These are phyloP conservation scores for Darksidea phi DNA, from an alignment of 495 filamentous ascomycete genomes.

Conservation along the genomic window DNA sequence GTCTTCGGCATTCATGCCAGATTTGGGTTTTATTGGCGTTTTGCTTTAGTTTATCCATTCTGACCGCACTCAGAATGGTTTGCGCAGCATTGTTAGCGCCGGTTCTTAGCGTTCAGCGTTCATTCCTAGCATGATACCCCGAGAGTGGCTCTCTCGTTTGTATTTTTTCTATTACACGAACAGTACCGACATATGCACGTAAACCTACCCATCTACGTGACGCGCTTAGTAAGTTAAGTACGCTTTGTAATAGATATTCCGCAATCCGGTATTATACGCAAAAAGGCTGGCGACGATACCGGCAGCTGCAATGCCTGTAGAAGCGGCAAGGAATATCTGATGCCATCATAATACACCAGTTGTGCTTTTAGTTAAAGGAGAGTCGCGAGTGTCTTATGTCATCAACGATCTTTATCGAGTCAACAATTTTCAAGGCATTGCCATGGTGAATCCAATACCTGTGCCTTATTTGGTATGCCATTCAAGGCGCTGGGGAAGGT, in stretches of 20 bases:
- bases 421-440: background rate
- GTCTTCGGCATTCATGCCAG: too few species aligned
- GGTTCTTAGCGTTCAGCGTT: too few species aligned
- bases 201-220: too few species aligned
- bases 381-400: slow-evolving; percentile 65
- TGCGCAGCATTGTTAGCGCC: too few species aligned
- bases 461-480: slow-evolving; percentile 60
- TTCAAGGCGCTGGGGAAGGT: slow-evolving; percentile 57
- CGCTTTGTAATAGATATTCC: slow-evolving; percentile 7
- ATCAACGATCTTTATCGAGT: slow-evolving; percentile 44
- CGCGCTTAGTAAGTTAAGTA: too few species aligned
- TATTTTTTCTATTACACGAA: too few species aligned
- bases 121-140: too few species aligned
- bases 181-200: too few species aligned
- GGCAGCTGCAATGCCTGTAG: slow-evolving; percentile 51
- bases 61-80: too few species aligned
- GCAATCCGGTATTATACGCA: slow-evolving; percentile 34
- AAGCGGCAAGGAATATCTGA: slow-evolving; percentile 57
- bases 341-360: slow-evolving; percentile 59
- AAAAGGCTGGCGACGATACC: slow-evolving; percentile 55
- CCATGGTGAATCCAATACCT: slow-evolving; percentile 42
- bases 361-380: slow-evolving; percentile 59
- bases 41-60: too few species aligned
- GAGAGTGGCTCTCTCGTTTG: too few species aligned
- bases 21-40: too few species aligned